Conservation (phyloP, 768 basidiomycete species). For the Leccinum obscurum region DNA sequence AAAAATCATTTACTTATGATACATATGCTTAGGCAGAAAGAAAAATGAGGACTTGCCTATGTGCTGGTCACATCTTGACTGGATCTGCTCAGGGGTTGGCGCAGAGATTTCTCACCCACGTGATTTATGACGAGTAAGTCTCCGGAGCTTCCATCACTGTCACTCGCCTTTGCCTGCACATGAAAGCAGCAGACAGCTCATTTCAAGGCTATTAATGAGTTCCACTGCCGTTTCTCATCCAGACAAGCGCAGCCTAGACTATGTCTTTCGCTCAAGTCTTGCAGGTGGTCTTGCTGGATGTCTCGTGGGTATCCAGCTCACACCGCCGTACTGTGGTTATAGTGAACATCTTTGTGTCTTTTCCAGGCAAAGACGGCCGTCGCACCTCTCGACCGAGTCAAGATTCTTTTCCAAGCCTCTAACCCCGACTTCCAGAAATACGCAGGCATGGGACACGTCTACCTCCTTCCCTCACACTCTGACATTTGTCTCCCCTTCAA, state of each 20-base stretch:
- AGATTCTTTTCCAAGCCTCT: conserved; percentile 97
- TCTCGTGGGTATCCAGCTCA: conserved; percentile 57
- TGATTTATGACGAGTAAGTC: conserved; percentile 20
- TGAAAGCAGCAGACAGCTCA: conserved; percentile 8
- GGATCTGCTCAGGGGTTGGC: too few relatives aligned
- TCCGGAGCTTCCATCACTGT: conserved; percentile 5
- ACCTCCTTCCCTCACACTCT: conserved; percentile 27
- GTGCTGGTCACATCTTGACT: too few relatives aligned
- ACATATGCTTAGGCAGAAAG: not conserved
- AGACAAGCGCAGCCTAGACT: conserved; percentile 57
- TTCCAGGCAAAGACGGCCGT: conserved; percentile 88
- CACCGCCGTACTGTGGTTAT: conserved; percentile 9
- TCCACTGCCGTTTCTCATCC: conserved; percentile 36
- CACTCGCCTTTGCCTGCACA: conserved; percentile 2
- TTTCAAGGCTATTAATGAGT: conserved; percentile 31
- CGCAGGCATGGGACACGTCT: conserved; percentile 60
- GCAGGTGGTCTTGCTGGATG: conserved; percentile 95
- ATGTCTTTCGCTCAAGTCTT: conserved; percentile 77
- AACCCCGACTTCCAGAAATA: conserved; percentile 95
- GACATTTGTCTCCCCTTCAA: conserved; percentile 33
- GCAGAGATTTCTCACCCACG: not conserved
- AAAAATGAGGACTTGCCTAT: too few relatives aligned
- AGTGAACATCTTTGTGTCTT: conserved; percentile 6
- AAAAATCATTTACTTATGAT: too few relatives aligned
- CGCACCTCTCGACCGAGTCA: conserved; percentile 95